A percentile compares a stretch with the other conserved stretches of the same genome.
Evolutionary conservation across 202 grass and related monocot genomes (phyloP).

Genomic region (Cymbopogon flexuosus): DNA sequence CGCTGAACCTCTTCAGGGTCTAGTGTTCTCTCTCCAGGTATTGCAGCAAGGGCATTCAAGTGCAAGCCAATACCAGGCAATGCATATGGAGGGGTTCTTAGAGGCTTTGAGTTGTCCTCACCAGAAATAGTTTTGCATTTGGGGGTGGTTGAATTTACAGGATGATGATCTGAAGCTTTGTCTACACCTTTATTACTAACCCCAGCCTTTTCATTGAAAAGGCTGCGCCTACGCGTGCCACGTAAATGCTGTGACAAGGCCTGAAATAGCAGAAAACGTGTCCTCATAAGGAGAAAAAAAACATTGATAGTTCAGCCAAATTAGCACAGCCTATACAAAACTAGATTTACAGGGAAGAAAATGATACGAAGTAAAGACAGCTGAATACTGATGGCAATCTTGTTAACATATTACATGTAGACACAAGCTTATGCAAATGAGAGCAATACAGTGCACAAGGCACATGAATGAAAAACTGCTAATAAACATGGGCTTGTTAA

Average conservation of each 20-base stretch:
- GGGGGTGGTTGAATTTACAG: slow-evolving; percentile 48
- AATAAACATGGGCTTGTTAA: slow-evolving; percentile 27
- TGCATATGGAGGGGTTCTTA: slow-evolving; percentile 47
- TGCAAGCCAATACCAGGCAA: slow-evolving; percentile 97
- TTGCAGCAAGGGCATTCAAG: slow-evolving; percentile 74
- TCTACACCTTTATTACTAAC: slow-evolving; percentile 33
- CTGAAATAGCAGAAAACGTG: slow-evolving; percentile 33
- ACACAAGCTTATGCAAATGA: slow-evolving; percentile 23
- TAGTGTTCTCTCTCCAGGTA: slow-evolving; percentile 56
- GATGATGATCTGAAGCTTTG: slow-evolving; percentile 29
- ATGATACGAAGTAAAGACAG: background rate
- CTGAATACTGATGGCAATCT: background rate
- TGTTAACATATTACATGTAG: slow-evolving; percentile 8
- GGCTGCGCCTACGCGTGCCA: slow-evolving; percentile 75
- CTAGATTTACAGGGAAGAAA: background rate
- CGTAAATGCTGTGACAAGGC: slow-evolving; percentile 58
- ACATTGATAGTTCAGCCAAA: slow-evolving; percentile 17
- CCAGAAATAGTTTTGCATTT: slow-evolving; percentile 50
- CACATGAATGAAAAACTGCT: background rate
- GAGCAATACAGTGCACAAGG: background rate
- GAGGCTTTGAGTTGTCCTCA: slow-evolving; percentile 48
- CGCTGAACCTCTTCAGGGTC: slow-evolving; percentile 30
- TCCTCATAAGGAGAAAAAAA: background rate
- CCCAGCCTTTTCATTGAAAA: slow-evolving; percentile 74
- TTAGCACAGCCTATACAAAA: background rate